Percentiles rank a stretch among this genome's conserved stretches.
Conservation (phyloP, 768 basidiomycete genomes). For the Cytidiella melzeri region DNA sequence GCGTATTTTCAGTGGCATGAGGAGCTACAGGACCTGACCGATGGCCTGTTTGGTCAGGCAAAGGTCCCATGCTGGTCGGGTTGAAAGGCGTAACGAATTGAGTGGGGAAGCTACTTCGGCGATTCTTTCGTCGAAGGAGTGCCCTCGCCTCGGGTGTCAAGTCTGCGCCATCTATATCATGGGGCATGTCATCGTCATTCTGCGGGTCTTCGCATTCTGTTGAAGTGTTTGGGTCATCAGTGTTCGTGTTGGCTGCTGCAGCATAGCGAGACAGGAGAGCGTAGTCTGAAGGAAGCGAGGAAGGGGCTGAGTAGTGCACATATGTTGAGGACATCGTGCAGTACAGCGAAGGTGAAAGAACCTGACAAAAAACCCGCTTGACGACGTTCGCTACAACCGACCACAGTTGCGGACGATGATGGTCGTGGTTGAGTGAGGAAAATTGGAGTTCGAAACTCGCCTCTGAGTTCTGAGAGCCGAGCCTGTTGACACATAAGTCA, state of each 20-base stretch:
- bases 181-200: not conserved
- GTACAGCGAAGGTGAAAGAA: not conserved
- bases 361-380: not conserved
- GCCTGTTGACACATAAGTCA: too few relatives aligned
- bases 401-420: not conserved
- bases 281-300: constrained; percentile 61
- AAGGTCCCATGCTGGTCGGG: constrained; percentile 28
- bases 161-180: constrained; percentile 8
- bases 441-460: too few relatives aligned
- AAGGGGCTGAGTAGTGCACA: constrained; percentile 42
- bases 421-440: not conserved
- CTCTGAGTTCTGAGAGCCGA: too few relatives aligned
- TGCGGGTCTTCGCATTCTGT: constrained; percentile 4
- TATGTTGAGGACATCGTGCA: constrained; percentile 34
- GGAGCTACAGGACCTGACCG: constrained; percentile 19
- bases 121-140: constrained; percentile 6
- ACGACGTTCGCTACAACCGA: not conserved
- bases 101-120: constrained; percentile 28
- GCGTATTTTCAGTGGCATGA: constrained; percentile 44
- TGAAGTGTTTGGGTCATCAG: constrained; percentile 11
- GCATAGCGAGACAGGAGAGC: constrained; percentile 52
- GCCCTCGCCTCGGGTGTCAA: constrained; percentile 7
- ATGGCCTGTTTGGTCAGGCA: constrained; percentile 20
- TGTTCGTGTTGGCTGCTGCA: constrained; percentile 21
- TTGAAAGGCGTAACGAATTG: constrained; percentile 33